Evolutionary conservation across 495 filamentous ascomycete species (phyloP), one percentile per base, ranked within the genome.

Genomic region (Tetracladium marchalianum): DNA sequence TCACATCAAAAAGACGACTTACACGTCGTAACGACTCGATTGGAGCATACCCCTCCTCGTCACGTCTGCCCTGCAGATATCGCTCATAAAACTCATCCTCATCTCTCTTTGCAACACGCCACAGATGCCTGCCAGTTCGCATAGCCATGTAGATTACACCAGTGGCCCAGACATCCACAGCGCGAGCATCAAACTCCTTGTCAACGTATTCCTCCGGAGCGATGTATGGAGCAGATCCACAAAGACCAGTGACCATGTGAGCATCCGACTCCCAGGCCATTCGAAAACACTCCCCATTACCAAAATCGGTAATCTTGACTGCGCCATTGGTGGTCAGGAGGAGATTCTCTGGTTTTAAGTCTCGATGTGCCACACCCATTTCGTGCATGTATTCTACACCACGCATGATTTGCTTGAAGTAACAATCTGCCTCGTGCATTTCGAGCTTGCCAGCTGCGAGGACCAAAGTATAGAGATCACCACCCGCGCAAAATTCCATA

Each of bases 91-190:
- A 99, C 52, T 97, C 93, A 55, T 98, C 92, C 56, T 96, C 90
- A 35, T 92, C 90, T 61, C 85, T 90, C 64, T 87, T 87, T 6
- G 92, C 92, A 11, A 95, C 75, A n/a, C 88, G 79, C 92, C 92
- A 99, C 4, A 97, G 69, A 66, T 99, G 93, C 31, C 92, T 71
- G 35, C 92, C 92, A 12, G 92, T 99, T 41, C 92, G 76, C 92
- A 98, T 99, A 6, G 92, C 92, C 93, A 99, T 97, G 68, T 99
- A 99, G 45, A 99, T 97, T 31, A 99, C 92, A 55, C 92, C 92
- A 41, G 85, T 90, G 13, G 92, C 93, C 92, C 92, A 99, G 38
- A 97, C 81, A 60, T 99, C 92, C 38, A 99, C 93, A 1, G 92
- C 90, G 41, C 92, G 75, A 11, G 92, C 93, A 61, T 99, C 92